Base-by-base conservation (phyloP, 2,329 filamentous ascomycete genomes). In the Alternaria ventricosa region DNA sequence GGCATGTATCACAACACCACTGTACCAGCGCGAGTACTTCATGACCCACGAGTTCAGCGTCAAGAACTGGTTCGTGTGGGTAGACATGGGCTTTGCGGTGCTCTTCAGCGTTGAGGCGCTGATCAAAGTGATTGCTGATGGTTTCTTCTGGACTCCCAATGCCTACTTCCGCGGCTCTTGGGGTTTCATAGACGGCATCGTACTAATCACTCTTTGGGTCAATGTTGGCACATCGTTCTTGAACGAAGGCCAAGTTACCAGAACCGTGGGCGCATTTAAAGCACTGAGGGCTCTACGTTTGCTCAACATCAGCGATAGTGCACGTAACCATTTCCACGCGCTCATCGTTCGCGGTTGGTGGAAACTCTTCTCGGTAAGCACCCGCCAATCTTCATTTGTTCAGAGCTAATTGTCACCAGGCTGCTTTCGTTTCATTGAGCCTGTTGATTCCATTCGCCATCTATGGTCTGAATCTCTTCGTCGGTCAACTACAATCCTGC, bases 371-470 rank as follows among this genome's bases (percentile, higher is more conserved):
- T 94, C 93, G 57, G 89, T 89, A 83, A 83, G 88, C 23, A 15
- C 23, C 36, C 12, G 50, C 55, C 8, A 6, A 18, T 13, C 10
- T 53, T 11, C 4, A 9, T 41, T 27, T 45, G 5, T 25, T 45
- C 10, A 13, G 46, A 53, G 33, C 47, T 67, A 69, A 65, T 69
- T 54, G 4, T 54, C 9, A n/a, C 22, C 54, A 84, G 85, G 92
- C 96, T 67, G 93, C 94, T 1, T 94, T 97, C 64, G 96, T 99
- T 55, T 98, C 96, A 4, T 85, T 99, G 71, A 97, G 95, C 70
- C 88, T 99, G 76, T 84, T 99, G 61, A 94, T 99, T 62, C 96
- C 96, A 0, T 99, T 99, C 78, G 96, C 96, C 67, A 95, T 99
- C 41, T 98, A 98, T 69, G 96, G 94, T 2, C 80, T 98, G 60